phyloP scores from a whole-genome alignment of 108 stramenopile species.

The Discostella stelligeroides region DNA sequence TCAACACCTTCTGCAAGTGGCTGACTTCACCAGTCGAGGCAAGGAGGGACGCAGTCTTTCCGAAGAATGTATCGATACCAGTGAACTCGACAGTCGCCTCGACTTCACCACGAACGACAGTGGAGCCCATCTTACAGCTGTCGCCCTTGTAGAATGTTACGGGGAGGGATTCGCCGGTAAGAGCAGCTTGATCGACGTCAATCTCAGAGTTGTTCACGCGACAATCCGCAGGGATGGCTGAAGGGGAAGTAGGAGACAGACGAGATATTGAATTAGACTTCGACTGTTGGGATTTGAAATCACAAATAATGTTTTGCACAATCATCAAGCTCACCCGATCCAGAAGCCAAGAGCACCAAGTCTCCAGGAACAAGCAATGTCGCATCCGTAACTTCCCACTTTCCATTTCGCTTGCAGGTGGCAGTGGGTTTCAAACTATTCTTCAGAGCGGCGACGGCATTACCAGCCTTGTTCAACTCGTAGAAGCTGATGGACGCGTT shows the following conservation, averaged over 20 bases:
- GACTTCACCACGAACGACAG: slow-evolving; percentile 74
- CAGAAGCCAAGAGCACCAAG: slow-evolving; percentile 48
- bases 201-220: slow-evolving; percentile 54
- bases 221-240: slow-evolving; percentile 73
- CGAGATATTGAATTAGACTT: not conserved
- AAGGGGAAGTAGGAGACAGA: not conserved
- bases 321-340: slow-evolving; percentile 18
- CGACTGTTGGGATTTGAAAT: not conserved
- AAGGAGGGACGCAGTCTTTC: slow-evolving; percentile 71
- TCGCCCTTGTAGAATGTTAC: slow-evolving; percentile 72
- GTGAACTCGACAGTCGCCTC: slow-evolving; percentile 67
- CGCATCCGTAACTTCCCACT: slow-evolving; percentile 50
- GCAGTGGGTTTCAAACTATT: slow-evolving; percentile 65
- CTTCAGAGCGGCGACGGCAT: slow-evolving; percentile 80
- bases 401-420: slow-evolving; percentile 66
- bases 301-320: too few species aligned
- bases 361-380: slow-evolving; percentile 63
- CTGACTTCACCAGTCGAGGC: slow-evolving; percentile 45
- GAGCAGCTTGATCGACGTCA: slow-evolving; percentile 78
- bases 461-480: slow-evolving; percentile 72
- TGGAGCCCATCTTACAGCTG: slow-evolving; percentile 70
- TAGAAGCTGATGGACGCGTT: slow-evolving; percentile 66
- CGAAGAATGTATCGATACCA: slow-evolving; percentile 78
- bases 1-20: slow-evolving; percentile 67
- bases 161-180: slow-evolving; percentile 88